These are phyloP conservation scores for Sporothrix euskadiensis DNA, from an alignment of 2,329 filamentous ascomycete species.

Conservation along the genomic window DNA sequence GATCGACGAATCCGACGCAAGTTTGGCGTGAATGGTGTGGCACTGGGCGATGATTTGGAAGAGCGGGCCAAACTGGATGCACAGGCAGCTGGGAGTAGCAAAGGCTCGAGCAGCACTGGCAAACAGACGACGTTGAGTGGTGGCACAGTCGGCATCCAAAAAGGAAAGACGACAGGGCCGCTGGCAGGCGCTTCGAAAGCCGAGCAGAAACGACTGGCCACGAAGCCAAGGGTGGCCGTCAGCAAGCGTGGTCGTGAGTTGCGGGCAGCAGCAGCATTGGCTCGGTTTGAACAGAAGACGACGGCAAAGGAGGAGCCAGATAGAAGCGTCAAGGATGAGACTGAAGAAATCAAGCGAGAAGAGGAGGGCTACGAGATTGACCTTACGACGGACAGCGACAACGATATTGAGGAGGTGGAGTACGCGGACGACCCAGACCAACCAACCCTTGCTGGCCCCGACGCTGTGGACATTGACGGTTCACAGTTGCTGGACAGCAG, in stretches of 20 bases:
- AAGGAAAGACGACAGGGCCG: conserved; percentile 37
- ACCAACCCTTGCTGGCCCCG: conserved; percentile 47
- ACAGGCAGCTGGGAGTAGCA: not conserved
- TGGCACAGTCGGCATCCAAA: not conserved
- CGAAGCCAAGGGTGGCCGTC: conserved; percentile 71
- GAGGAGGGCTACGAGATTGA: conserved; percentile 38
- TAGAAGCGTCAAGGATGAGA: conserved; percentile 33
- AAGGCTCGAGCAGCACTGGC: not conserved
- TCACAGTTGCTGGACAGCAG: conserved; percentile 62
- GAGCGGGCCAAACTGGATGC: conserved; percentile 64
- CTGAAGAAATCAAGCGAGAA: conserved; percentile 41
- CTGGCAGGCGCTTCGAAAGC: conserved; percentile 42
- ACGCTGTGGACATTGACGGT: conserved; percentile 66
- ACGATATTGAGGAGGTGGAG: conserved; percentile 48
- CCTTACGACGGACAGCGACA: conserved; percentile 51
- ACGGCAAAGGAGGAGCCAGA: conserved; percentile 47
- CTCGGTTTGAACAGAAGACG: conserved; percentile 64
- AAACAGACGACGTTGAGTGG: conserved; percentile 22
- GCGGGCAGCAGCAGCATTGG: conserved; percentile 73
- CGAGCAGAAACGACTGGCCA: conserved; percentile 52
- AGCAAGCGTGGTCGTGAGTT: conserved; percentile 75
- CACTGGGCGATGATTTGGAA: conserved; percentile 68
- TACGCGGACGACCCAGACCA: conserved; percentile 54
- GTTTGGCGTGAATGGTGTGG: conserved; percentile 69
- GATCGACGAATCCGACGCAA: conserved; percentile 72